Conservation (phyloP, 768 basidiomycete species). For the Exsudoporus frostii region DNA sequence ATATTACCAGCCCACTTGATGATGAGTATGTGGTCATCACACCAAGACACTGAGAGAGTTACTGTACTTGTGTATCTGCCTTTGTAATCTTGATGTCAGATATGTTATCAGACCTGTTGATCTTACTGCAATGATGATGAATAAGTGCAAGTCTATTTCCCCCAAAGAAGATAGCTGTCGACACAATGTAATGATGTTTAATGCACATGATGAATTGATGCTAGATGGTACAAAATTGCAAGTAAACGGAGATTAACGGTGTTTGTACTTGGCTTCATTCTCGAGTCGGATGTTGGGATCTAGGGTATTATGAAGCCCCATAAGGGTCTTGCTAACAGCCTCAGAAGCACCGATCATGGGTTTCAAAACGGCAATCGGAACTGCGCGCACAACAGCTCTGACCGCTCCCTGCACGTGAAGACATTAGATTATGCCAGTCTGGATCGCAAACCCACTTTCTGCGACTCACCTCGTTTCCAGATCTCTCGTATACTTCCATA, state of each 20-base stretch:
- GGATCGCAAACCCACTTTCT: neutral
- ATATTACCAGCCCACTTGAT: constrained; percentile 31
- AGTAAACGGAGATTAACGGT: constrained; percentile 42
- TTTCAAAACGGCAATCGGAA: constrained; percentile 94
- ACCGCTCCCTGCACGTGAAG: constrained; percentile 69
- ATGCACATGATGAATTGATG: constrained; percentile 16
- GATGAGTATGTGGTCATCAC: constrained; percentile 28
- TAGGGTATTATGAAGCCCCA: constrained; percentile 90
- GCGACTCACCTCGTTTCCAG: constrained; percentile 76
- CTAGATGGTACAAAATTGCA: constrained; percentile 20
- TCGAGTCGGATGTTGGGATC: constrained; percentile 82
- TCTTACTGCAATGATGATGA: neutral
- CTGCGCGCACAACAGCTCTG: constrained; percentile 91
- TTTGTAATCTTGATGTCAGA: neutral
- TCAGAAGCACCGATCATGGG: constrained; percentile 99
- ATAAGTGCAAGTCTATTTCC: neutral
- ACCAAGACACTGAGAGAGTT: constrained; percentile 19
- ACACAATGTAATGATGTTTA: constrained; percentile 1
- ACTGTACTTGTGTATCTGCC: neutral
- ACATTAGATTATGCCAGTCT: neutral
- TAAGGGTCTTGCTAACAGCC: constrained; percentile 91
- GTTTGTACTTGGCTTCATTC: constrained; percentile 93
- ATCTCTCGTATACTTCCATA: constrained; percentile 97
- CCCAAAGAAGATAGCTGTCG: neutral
- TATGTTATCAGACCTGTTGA: neutral